Conservation (phyloP, 1,284 basidiomycete species). For the Moesziomyces globuligerus region DNA sequence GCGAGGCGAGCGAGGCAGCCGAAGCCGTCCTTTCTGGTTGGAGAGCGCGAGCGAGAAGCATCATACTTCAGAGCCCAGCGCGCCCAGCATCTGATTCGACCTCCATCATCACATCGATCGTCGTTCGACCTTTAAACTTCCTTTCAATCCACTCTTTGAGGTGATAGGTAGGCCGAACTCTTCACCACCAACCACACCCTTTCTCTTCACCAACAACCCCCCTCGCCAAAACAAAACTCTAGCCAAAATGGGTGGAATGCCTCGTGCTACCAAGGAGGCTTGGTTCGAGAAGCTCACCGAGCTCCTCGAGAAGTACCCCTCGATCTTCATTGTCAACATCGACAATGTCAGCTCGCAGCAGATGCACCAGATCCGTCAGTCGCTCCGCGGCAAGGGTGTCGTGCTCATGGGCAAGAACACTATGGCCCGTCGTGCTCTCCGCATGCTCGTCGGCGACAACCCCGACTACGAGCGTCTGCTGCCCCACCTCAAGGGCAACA, state of each 20-base stretch:
- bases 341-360: conserved; percentile 99
- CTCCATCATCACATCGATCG: conserved; percentile 17
- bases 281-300: conserved; percentile 97
- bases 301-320: conserved; percentile 87
- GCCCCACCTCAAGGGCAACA: conserved; percentile 95
- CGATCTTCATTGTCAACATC: conserved; percentile 98
- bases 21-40: too few relatives aligned
- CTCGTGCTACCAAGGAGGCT: conserved; percentile 86
- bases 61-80: too few relatives aligned
- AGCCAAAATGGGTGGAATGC: conserved; percentile 80
- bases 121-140: conserved; percentile 53
- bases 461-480: conserved; percentile 96
- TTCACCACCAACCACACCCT: conserved; percentile 7
- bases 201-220: conserved; percentile 7
- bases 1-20: neutral
- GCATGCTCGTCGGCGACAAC: conserved; percentile 85
- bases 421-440: conserved; percentile 98
- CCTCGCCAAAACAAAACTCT: conserved; percentile 1
- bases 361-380: conserved; percentile 96
- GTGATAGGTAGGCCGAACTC: conserved; percentile 62
- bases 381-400: conserved; percentile 92
- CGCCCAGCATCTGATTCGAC: neutral
- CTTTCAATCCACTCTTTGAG: conserved; percentile 60
- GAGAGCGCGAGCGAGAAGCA: too few relatives aligned
- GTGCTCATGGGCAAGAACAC: conserved; percentile 99